phyloP scores from a whole-genome alignment of 1,139 yeast genomes.

The Kodamaea alishanica region DNA sequence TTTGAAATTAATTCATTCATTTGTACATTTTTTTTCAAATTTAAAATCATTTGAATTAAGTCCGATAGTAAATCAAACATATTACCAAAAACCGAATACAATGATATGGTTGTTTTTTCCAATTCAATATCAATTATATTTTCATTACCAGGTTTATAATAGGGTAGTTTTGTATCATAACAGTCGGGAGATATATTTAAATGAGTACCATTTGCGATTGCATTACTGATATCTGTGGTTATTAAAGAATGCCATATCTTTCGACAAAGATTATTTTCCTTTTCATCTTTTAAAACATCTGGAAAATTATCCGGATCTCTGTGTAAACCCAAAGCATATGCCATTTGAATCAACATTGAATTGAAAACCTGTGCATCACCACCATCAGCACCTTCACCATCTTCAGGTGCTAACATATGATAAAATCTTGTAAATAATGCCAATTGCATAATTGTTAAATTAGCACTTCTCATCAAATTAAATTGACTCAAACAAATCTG shows the following conservation, averaged over 20 bases:
- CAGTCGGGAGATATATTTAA: constrained; percentile 26
- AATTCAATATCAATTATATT: constrained; percentile 24
- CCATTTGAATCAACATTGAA: constrained; percentile 41
- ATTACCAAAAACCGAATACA: constrained; percentile 17
- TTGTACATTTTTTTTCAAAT: constrained; percentile 19
- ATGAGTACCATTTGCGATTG: constrained; percentile 38
- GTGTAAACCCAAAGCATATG: constrained; percentile 45
- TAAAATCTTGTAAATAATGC: constrained; percentile 38
- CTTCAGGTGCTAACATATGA: constrained; percentile 48
- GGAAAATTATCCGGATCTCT: constrained; percentile 38
- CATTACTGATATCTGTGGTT: constrained; percentile 34
- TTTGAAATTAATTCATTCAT: constrained; percentile 18
- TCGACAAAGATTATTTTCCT: constrained; percentile 30
- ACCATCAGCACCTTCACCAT: constrained; percentile 48
- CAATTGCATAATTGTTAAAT: constrained; percentile 50
- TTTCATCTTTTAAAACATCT: constrained; percentile 19
- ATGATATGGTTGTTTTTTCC: constrained; percentile 19
- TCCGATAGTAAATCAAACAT: constrained; percentile 17
- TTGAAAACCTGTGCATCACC: constrained; percentile 41
- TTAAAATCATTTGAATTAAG: constrained; percentile 17
- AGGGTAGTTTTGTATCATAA: constrained; percentile 33
- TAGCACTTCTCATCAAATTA: constrained; percentile 39
- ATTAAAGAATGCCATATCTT: constrained; percentile 35
- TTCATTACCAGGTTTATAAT: constrained; percentile 28
- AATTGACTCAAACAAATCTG: constrained; percentile 38